Evolutionary conservation across 2,329 filamentous ascomycete genomes (phyloP).

Genomic region (Metarhizium brunneum): DNA sequence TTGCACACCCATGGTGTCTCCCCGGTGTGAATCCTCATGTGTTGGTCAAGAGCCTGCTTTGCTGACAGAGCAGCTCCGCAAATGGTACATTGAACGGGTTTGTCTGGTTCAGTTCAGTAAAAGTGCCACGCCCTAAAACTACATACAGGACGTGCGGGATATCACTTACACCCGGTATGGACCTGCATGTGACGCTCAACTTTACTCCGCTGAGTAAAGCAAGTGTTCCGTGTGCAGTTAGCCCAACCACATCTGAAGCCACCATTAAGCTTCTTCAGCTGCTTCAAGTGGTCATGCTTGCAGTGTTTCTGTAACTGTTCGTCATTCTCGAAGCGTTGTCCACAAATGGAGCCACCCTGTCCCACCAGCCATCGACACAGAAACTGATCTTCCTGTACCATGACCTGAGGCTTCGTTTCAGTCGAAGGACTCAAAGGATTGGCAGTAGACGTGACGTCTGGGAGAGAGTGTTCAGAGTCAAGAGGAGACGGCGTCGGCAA

Average conservation of each 20-base stretch:
- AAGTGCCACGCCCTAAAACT: not conserved
- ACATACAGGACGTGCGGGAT: not conserved
- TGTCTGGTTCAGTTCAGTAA: conserved; percentile 31
- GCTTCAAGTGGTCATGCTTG: conserved; percentile 38
- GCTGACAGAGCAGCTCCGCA: conserved; percentile 54
- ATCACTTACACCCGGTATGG: conserved; percentile 50
- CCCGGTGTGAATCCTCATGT: conserved; percentile 57
- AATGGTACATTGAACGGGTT: conserved; percentile 45
- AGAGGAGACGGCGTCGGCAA: conserved; percentile 13
- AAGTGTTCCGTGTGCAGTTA: conserved; percentile 41
- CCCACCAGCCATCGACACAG: conserved; percentile 24
- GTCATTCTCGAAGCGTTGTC: conserved; percentile 29
- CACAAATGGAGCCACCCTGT: conserved; percentile 17
- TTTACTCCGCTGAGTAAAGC: conserved; percentile 53
- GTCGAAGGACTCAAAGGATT: not conserved
- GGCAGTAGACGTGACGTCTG: not conserved
- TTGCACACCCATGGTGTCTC: conserved; percentile 54
- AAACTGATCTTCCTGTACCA: conserved; percentile 16
- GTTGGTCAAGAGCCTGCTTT: conserved; percentile 58
- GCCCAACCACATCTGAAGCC: conserved; percentile 49
- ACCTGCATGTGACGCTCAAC: conserved; percentile 56
- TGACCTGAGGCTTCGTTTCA: conserved; percentile 9
- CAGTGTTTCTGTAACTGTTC: conserved; percentile 47
- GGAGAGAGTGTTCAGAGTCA: conserved; percentile 12
- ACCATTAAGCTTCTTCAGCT: conserved; percentile 30